Evolutionary conservation across 306 rosid species (phyloP).

Genomic region (Canavalia gladiata): DNA sequence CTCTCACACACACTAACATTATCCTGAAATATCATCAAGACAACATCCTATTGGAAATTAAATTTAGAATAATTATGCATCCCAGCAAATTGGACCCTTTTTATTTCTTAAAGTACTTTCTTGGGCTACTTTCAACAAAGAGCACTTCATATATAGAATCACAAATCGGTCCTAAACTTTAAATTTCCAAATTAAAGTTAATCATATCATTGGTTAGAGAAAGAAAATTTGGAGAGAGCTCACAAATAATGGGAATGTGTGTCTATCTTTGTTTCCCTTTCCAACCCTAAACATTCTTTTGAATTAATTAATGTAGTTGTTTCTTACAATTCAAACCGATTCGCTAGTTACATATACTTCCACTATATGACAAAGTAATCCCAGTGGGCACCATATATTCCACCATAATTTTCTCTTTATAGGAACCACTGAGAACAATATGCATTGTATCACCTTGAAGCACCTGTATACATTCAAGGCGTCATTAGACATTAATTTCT

Average conservation of each 20-base stretch:
- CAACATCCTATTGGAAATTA: not conserved
- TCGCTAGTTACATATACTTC: not conserved
- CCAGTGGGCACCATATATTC: slow-evolving; percentile 47
- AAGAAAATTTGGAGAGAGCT: slow-evolving; percentile 11
- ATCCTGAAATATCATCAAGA: not conserved
- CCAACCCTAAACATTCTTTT: slow-evolving; percentile 38
- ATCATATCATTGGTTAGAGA: slow-evolving; percentile 41
- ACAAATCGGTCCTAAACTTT: slow-evolving; percentile 29
- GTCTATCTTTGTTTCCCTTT: slow-evolving; percentile 35
- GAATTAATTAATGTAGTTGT: slow-evolving; percentile 32
- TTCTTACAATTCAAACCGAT: not conserved
- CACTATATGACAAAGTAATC: slow-evolving; percentile 53
- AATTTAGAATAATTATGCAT: not conserved
- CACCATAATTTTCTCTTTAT: slow-evolving; percentile 44
- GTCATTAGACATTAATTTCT: slow-evolving; percentile 48
- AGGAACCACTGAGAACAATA: slow-evolving; percentile 35
- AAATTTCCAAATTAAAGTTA: slow-evolving; percentile 38
- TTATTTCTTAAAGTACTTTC: not conserved
- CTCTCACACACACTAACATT: not conserved
- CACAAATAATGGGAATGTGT: slow-evolving; percentile 6
- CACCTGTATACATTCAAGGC: slow-evolving; percentile 39
- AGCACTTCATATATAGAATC: slow-evolving; percentile 36
- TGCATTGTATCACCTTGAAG: slow-evolving; percentile 24
- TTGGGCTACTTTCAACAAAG: slow-evolving; percentile 23
- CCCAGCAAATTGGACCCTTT: not conserved